Percentiles rank a stretch among this genome's conserved stretches.
phyloP scores from a whole-genome alignment of 257 asterid species.

The Penstemon barbatus region DNA sequence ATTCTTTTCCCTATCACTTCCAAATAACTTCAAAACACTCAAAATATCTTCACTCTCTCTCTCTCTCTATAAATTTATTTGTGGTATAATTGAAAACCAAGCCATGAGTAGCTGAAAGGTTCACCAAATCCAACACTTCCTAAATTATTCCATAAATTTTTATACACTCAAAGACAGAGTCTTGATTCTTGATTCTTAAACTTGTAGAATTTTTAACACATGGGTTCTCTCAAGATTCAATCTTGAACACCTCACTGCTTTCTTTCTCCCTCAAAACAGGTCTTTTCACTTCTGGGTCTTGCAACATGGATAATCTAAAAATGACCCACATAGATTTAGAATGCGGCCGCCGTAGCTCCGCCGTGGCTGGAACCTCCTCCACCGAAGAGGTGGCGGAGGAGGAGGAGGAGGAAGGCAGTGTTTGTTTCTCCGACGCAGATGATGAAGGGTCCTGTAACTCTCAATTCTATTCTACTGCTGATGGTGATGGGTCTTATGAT shows the following conservation, averaged over 20 bases:
- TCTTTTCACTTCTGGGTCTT: conserved; percentile 3
- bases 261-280: neutral
- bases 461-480: conserved; percentile 29
- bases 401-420: conserved; percentile 27
- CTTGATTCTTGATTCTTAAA: no score
- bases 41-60: neutral
- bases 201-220: neutral
- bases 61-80: neutral
- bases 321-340: conserved; percentile 25
- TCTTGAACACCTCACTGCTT: conserved; percentile 24
- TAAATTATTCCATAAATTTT: neutral
- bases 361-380: conserved; percentile 4
- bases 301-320: conserved; percentile 22
- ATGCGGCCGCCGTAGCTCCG: conserved; percentile 29
- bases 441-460: conserved; percentile 32
- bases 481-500: conserved; percentile 68
- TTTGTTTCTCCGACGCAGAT: conserved; percentile 26
- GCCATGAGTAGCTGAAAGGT: conserved; percentile 25
- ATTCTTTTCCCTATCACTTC: conserved; percentile 3
- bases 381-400: conserved; percentile 2
- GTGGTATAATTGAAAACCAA: conserved; percentile 3
- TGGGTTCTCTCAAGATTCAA: conserved; percentile 22
- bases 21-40: neutral
- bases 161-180: no score
- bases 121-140: conserved; percentile 39